These are phyloP conservation scores for Coniophora puteana DNA, from an alignment of 1,284 basidiomycete genomes.

Conservation along the genomic window DNA sequence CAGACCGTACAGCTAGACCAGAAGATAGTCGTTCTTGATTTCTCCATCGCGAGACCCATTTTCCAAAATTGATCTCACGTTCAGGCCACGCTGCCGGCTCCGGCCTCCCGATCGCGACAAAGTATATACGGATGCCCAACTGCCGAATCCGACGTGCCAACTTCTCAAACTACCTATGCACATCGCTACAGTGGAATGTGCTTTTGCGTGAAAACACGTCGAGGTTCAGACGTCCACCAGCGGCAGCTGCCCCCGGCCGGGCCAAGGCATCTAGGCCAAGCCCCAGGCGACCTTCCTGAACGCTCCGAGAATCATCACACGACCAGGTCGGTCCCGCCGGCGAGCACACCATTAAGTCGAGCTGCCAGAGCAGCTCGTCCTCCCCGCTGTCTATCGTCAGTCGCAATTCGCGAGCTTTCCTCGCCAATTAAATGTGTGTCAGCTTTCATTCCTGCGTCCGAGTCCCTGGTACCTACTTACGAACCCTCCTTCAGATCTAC, in stretches of 20 bases:
- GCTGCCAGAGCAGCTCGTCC: constrained; percentile 83
- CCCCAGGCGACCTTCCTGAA: constrained; percentile 88
- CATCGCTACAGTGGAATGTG: no score
- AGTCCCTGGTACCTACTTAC: constrained; percentile 9
- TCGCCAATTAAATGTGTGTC: constrained; percentile 84
- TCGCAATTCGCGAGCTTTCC: constrained; percentile 92
- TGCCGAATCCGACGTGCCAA: no score
- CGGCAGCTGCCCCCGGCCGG: constrained; percentile 43
- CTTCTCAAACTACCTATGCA: no score
- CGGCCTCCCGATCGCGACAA: no score
- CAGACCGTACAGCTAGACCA: no score
- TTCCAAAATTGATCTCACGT: no score
- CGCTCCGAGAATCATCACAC: constrained; percentile 85
- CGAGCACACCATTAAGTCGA: constrained; percentile 90
- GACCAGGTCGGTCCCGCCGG: constrained; percentile 88
- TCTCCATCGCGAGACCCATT: no score
- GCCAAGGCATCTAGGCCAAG: constrained; percentile 60
- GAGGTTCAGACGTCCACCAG: constrained; percentile 43
- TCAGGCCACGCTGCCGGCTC: no score
- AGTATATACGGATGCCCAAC: no score
- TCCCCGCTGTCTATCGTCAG: constrained; percentile 88
- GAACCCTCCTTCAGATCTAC: constrained; percentile 67
- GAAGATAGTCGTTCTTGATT: no score
- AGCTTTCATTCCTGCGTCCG: constrained; percentile 22
- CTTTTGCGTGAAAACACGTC: no score